Base-by-base conservation (phyloP, 345 rosid species). In the Durio zibethinus region DNA sequence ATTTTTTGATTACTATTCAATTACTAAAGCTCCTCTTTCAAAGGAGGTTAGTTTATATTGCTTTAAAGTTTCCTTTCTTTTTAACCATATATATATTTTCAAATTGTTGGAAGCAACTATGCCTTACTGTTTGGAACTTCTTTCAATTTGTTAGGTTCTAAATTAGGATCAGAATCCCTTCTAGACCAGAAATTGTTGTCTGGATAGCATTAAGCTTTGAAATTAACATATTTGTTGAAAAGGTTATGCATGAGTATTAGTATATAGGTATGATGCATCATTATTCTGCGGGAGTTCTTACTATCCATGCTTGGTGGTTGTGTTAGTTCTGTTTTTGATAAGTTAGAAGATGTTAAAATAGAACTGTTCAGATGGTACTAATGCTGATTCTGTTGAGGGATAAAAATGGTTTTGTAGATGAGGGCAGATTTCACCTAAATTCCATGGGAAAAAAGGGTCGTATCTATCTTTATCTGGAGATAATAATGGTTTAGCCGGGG, bases 1-100 rank as follows among this genome's bases (percentile, higher is more conserved):
- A 63, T 97, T 91, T 85, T 97, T 94, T 87, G 98, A 97, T 84
- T 97, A 97, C 80, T 97, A 97, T 89, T 89, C 90, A 63, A 86
- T 88, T 62, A 83, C 92, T 74, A 86, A 86, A 54, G 59, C 94
- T 15, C 97, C 97, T 74, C 91, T 94, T 64, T 92, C 98, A n/a
- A 97, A 97, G 83, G 98, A 97, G 97, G 98, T 97, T 60, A 76
- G 90, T 78, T 29, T 67, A 52, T 52, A 10, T 25, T 47, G 14
- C 40, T 65, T 29, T 10, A 61, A 21, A 43, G 15, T 59, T 62
- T 29, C 14, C 3, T 35, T 61, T 7, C 78, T 47, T 71, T 52
- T 71, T 52, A 71, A 31, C 73, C 31, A 5, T 40, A 4, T 11
- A 12, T 27, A 9, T 52, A 18, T 52, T 12, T 0, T 10, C 25